These are phyloP conservation scores for Annulohypoxylon truncatum DNA, from an alignment of 2,329 filamentous ascomycete genomes.

Conservation along the genomic window DNA sequence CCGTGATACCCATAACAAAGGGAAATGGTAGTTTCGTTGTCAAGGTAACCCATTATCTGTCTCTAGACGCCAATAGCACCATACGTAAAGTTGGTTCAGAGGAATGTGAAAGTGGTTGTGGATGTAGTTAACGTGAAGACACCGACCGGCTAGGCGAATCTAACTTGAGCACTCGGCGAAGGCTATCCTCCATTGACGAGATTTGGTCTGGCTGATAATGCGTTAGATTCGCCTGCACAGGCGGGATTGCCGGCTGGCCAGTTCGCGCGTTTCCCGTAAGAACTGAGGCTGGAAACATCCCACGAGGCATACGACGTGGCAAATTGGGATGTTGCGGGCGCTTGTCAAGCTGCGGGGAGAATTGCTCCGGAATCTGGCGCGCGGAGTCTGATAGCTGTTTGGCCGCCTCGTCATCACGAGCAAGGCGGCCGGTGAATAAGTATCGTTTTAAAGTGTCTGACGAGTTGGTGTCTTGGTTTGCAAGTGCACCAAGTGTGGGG, in stretches of 20 bases:
- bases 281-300: constrained; percentile 46
- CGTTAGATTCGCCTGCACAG: constrained; percentile 29
- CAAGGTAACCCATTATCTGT: constrained; percentile 14
- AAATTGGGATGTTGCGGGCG: constrained; percentile 22
- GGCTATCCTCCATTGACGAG: constrained; percentile 64
- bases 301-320: constrained; percentile 39
- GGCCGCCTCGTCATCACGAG: constrained; percentile 20
- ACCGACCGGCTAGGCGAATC: constrained; percentile 39
- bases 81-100: constrained; percentile 21
- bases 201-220: constrained; percentile 53
- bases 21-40: constrained; percentile 37
- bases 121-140: constrained; percentile 8
- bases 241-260: constrained; percentile 27
- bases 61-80: constrained; percentile 40
- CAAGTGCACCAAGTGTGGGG: constrained; percentile 35
- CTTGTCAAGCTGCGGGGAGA: constrained; percentile 14
- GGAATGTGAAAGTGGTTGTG: constrained; percentile 5
- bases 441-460: constrained; percentile 68
- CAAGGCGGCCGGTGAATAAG: constrained; percentile 59
- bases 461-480: constrained; percentile 46
- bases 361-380: background rate
- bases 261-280: constrained; percentile 38
- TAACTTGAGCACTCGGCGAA: constrained; percentile 64
- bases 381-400: constrained; percentile 24
- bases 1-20: constrained; percentile 15